Evolutionary conservation across 176 grass and related monocot genomes (phyloP), one percentile per base, ranked within the genome.

Genomic region (Lolium multiflorum): DNA sequence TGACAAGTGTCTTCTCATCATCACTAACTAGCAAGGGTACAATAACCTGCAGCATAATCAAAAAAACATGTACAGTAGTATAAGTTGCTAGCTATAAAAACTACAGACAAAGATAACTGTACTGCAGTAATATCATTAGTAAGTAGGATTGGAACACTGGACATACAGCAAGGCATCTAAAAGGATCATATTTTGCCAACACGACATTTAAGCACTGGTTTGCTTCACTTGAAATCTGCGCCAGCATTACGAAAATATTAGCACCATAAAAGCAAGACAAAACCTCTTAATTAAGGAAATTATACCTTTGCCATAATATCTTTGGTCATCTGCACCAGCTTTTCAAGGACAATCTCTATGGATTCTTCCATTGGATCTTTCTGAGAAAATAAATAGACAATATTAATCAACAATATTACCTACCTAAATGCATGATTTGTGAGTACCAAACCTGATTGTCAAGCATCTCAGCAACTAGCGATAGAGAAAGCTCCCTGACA

Each of bases 341-440:
- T 98, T 91, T 93, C 93, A 88, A 98, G 79, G 78, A 98, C 87
- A 93, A 98, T 92, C 78, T 98, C 95, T 63, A 98, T 43, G 4
- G 93, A 98, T 71, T 95, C 89, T 89, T 95, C 93, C 85, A 98
- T 87, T 68, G 58, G 71, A 87, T 87, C 84, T 90, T 95, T 93
- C 95, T 98, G 85, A 71, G 76, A 80, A 74, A 88, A 90, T 50
- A 74, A 37, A 20, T 64, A 84, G 21, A 43, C 10, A 75, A 68
- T 55, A 84, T 69, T 75, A 87, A 54, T 76, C 71, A 90, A 48
- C 68, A 81, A 55, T 68, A 72, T 55, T 56, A 71, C 75, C 35
- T 25, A 81, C 49, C 54, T 59, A 47, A 50, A 77, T 86, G 81
- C 21, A 70, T 15, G 38, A 55, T 18, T 76, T 88, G 14, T 76